Evolutionary conservation across 1,284 basidiomycete species (phyloP), one percentile per base, ranked within the genome.

Genomic region (Boletus mariae): DNA sequence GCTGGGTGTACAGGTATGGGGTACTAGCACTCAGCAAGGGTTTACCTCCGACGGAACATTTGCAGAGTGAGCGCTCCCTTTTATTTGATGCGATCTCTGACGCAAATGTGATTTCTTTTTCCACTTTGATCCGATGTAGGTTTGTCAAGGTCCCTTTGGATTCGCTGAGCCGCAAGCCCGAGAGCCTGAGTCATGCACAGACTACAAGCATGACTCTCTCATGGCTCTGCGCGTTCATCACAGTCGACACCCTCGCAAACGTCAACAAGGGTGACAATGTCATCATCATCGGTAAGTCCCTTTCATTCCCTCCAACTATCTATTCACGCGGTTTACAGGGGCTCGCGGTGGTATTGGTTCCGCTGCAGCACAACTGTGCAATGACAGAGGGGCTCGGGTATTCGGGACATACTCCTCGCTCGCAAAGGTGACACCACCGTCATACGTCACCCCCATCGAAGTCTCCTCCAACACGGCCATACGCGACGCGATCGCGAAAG

Each of bases 221-320:
- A 0, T 71, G 70, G 68, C 58, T 71, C n/a, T 69, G 67, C 49
- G 70, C 70, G 7, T 69, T 70, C 70, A 72, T 72, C 56, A 70
- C 69, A 2, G 66, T 69, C 10, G 53, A 71, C 12, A 70, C 59
- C 7, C 69, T 72, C 9, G 69, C 67, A 25, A 53, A 62, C 7
- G 63, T 72, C 45, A 70, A 69, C 46, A n/a, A 60, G 25, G 69
- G 66, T 15, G 67, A 69, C 23, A 70, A 69, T 37, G 68, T 72
- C 5, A 29, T 69, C 45, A 71, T 69, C 50, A 65, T 69, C 28
- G 66, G 69, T 28, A 11, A 40, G 23, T 31, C 37, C n/a, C 3
- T 5, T 12, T 20, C 10, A 4, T 11, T 20, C 17, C 13, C 4
- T 26, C 29, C 10, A 31, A 31, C n/a, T n/a, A 20, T 42, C 10